A percentile compares a stretch with the other conserved stretches of the same genome.
Conservation (phyloP, 306 rosid species). For the Bauhinia variegata region DNA sequence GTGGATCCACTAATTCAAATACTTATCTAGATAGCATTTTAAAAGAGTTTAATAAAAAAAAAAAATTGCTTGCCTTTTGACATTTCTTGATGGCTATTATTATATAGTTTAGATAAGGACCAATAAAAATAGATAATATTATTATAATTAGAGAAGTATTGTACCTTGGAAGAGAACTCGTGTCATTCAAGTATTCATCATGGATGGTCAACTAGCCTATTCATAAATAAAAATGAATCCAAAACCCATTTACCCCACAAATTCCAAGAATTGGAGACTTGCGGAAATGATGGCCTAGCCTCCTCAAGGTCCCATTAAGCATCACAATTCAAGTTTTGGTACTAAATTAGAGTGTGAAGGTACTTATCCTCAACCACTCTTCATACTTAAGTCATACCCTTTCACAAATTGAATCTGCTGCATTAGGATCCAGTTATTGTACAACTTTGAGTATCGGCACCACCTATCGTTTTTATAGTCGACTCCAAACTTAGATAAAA, state of each 20-base stretch:
- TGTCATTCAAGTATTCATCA: not conserved
- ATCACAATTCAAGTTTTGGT: not conserved
- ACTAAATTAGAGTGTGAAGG: too few relatives aligned
- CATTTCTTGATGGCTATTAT: not conserved
- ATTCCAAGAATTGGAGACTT: not conserved
- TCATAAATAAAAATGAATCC: too few relatives aligned
- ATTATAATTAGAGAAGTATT: not conserved
- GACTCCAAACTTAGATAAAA: too few relatives aligned
- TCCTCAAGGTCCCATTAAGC: not conserved
- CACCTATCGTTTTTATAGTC: too few relatives aligned
- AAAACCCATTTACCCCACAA: not conserved
- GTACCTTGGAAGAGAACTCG: not conserved
- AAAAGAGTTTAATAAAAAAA: too few relatives aligned
- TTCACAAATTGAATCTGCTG: not conserved
- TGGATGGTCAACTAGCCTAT: not conserved
- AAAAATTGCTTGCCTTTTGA: too few relatives aligned
- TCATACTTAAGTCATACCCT: not conserved
- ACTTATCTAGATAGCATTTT: constrained; percentile 24
- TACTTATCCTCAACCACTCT: too few relatives aligned
- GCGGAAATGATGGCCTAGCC: not conserved
- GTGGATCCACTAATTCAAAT: too few relatives aligned
- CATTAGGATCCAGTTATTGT: too few relatives aligned
- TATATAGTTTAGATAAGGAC: constrained; percentile 4
- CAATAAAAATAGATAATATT: not conserved
- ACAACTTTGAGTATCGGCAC: too few relatives aligned